Conservation (phyloP, 768 basidiomycete species). For the Ramaria sp. region DNA sequence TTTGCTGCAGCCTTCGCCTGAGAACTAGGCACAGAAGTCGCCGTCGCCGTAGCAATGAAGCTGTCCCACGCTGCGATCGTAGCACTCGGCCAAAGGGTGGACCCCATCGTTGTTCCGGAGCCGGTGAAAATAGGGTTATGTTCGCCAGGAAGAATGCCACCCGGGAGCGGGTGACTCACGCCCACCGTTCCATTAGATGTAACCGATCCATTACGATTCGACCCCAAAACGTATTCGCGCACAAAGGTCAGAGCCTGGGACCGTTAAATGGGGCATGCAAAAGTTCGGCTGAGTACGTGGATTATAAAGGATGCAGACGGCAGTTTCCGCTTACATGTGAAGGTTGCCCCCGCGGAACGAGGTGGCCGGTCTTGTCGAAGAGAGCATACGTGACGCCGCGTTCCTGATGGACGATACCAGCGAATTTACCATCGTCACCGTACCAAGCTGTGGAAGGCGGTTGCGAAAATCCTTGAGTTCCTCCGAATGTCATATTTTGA, state of each 20-base stretch:
- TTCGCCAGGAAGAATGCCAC: neutral
- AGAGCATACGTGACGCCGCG: constrained; percentile 10
- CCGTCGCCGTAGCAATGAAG: constrained; percentile 37
- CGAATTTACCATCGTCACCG: constrained; percentile 8
- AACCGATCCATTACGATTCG: constrained; percentile 6
- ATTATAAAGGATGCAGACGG: neutral
- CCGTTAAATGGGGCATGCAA: too few species aligned
- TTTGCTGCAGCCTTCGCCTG: neutral
- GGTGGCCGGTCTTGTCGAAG: constrained; percentile 11
- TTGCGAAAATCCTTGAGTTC: constrained; percentile 11
- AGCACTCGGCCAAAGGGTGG: constrained; percentile 41
- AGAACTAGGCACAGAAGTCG: constrained; percentile 14
- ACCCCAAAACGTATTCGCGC: constrained; percentile 10
- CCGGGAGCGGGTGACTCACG: neutral
- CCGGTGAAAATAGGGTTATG: constrained; percentile 7
- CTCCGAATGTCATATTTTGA: constrained; percentile 13
- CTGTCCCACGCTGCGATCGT: constrained; percentile 47
- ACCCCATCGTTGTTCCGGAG: constrained; percentile 33
- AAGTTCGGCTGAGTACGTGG: neutral
- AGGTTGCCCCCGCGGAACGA: constrained; percentile 12
- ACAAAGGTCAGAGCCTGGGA: constrained; percentile 4
- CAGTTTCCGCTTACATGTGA: neutral
- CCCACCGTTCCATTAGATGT: neutral
- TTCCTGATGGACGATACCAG: constrained; percentile 11
- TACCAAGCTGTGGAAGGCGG: constrained; percentile 4